These are phyloP conservation scores for Aureoboletus auriporus DNA, from an alignment of 768 basidiomycete species.

Conservation along the genomic window DNA sequence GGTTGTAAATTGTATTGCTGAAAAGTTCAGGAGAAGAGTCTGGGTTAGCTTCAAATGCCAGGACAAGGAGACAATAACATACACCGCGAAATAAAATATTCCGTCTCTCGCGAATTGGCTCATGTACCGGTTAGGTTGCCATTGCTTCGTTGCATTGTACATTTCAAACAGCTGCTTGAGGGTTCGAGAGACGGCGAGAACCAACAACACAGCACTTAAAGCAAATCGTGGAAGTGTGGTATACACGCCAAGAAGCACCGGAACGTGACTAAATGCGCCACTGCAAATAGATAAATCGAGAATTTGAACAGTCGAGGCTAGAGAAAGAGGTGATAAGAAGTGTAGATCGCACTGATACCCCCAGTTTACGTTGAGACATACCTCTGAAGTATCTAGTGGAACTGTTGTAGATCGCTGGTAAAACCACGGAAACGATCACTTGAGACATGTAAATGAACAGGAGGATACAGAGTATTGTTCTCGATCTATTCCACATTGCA, in stretches of 20 bases:
- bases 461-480: slow-evolving; percentile 1
- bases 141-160: slow-evolving; percentile 1
- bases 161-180: not conserved
- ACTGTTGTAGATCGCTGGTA: slow-evolving; percentile 3
- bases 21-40: not conserved
- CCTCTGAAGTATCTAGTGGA: slow-evolving; percentile 2
- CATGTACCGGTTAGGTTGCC: slow-evolving; percentile 2
- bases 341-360: too few relatives aligned
- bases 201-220: not conserved
- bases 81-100: slow-evolving; percentile 8
- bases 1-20: not conserved
- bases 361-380: not conserved
- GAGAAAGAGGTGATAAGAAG: not conserved
- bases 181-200: slow-evolving; percentile 1
- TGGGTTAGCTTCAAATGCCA: too few relatives aligned
- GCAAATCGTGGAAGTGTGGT: not conserved
- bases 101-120: slow-evolving; percentile 2
- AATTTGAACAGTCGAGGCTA: not conserved
- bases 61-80: slow-evolving; percentile 17
- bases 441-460: slow-evolving; percentile 1
- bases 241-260: not conserved
- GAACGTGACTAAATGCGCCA: not conserved
- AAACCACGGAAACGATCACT: not conserved
- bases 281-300: not conserved
- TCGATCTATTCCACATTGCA: slow-evolving; percentile 12